Conservation (phyloP, 352 stramenopile species). For the Globisporangium ultimum region DNA sequence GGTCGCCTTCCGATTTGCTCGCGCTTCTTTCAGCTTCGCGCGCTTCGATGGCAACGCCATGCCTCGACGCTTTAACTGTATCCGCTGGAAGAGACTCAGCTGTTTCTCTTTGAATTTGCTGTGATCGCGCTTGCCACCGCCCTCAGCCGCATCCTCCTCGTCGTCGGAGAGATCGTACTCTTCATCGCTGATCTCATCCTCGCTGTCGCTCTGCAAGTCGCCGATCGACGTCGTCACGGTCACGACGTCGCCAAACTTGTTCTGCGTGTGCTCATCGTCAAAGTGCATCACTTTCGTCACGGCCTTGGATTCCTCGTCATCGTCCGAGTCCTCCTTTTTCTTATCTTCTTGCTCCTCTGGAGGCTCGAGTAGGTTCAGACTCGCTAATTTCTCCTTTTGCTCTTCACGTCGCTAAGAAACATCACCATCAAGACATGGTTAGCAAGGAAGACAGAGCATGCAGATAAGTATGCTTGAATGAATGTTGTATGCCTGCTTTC, state of each 20-base stretch:
- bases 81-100: constrained; percentile 84
- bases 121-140: constrained; percentile 13
- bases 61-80: constrained; percentile 82
- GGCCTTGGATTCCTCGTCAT: constrained; percentile 23
- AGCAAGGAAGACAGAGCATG: not conserved
- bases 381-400: constrained; percentile 65
- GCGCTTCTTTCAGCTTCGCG: constrained; percentile 79
- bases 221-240: constrained; percentile 83
- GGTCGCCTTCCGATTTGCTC: constrained; percentile 67
- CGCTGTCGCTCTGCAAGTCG: constrained; percentile 75
- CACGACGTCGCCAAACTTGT: constrained; percentile 84
- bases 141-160: constrained; percentile 23
- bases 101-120: constrained; percentile 54
- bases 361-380: constrained; percentile 48
- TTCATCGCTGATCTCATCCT: constrained; percentile 61
- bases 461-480: not conserved
- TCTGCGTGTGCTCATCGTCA: constrained; percentile 78
- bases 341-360: constrained; percentile 25
- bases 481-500: constrained; percentile 52
- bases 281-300: constrained; percentile 76
- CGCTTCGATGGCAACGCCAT: constrained; percentile 80
- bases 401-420: constrained; percentile 54
- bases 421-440: not conserved
- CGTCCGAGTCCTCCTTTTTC: constrained; percentile 28
- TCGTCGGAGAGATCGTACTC: constrained; percentile 51